Base-by-base conservation (phyloP, 2,329 filamentous ascomycete species). In the Ciborinia camelliae region DNA sequence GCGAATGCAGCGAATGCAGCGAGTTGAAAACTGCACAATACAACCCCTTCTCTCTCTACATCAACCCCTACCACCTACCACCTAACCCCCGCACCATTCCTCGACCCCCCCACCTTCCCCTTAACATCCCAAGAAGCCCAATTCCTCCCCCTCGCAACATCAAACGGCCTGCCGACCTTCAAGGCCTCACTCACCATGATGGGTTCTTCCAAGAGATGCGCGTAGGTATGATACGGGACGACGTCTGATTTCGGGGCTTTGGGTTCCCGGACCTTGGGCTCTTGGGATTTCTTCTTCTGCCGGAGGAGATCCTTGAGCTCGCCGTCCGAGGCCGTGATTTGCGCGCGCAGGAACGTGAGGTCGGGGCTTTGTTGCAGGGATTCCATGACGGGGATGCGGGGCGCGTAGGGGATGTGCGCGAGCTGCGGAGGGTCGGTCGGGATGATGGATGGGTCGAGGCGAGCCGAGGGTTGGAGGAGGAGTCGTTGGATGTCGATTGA, bases 401-500 rank as follows among this genome's bases (percentile, higher is more conserved):
- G 85, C 0, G 77, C 85, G 76, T 97, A 98, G 0, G 74, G 58
- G 68, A 91, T 90, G 26, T 77, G 74, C 5, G 90, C 81, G 0
- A 89, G 80, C 0, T 81, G 76, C 35, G 52, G 28, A 35, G 62
- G 53, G 18, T 84, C 79, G 0, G 59, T 71, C 0, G 91, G 87
- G 1, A 82, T 75, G 59, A 89, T 84, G 1, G 76, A 74, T 0
- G 87, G 84, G 70, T 97, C 90, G 0, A 98, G 82, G 39, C 77
- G 81, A 0, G 94, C 92, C 26, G 81, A 75, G 0, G 82, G 71
- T 5, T 91, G 95, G 0, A 83, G 83, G 2, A 99, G 84, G 0
- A 99, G 83, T n/a, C 87, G 77, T 3, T 77, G 75, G 63, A 99
- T 97, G 74, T 97, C 93, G 10, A 99, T 77, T 67, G 87, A 92